Conservation (phyloP, 139 green algal species). For the Coccomyxa sp. region DNA sequence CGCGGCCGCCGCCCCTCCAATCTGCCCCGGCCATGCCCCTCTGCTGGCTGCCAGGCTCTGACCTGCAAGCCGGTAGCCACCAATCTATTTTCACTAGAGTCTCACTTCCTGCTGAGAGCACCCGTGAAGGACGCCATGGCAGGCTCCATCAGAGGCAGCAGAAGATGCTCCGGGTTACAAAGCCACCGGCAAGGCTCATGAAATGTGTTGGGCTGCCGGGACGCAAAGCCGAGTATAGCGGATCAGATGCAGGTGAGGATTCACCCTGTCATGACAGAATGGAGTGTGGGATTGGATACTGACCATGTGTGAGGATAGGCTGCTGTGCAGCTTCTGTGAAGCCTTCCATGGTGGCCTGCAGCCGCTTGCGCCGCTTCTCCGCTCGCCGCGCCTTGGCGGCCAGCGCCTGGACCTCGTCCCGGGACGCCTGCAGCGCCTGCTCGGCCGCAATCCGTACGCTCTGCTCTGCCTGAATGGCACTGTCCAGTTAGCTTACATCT, state of each 20-base stretch:
- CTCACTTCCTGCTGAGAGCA: no score
- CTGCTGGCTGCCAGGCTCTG: background rate
- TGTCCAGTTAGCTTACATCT: no score
- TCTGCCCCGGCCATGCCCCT: background rate
- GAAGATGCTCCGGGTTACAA: no score
- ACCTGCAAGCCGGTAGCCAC: background rate
- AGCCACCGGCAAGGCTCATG: no score
- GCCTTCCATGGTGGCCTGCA: background rate
- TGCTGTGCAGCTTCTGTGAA: background rate
- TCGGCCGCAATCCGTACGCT: background rate
- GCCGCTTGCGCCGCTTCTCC: background rate
- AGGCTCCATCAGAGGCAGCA: no score
- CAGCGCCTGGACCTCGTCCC: background rate
- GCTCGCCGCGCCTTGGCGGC: background rate
- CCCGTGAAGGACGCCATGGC: no score
- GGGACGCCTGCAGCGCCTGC: background rate
- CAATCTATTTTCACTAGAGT: no score
- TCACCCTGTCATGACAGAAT: background rate
- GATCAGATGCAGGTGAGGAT: no score
- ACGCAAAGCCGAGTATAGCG: no score
- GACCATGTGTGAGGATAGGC: background rate
- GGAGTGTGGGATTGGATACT: background rate
- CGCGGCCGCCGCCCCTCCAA: no score
- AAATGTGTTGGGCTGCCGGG: no score
- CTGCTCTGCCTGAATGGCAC: background rate